phyloP scores from a whole-genome alignment of 1,284 basidiomycete genomes.

The Rhodotorula sp. region DNA sequence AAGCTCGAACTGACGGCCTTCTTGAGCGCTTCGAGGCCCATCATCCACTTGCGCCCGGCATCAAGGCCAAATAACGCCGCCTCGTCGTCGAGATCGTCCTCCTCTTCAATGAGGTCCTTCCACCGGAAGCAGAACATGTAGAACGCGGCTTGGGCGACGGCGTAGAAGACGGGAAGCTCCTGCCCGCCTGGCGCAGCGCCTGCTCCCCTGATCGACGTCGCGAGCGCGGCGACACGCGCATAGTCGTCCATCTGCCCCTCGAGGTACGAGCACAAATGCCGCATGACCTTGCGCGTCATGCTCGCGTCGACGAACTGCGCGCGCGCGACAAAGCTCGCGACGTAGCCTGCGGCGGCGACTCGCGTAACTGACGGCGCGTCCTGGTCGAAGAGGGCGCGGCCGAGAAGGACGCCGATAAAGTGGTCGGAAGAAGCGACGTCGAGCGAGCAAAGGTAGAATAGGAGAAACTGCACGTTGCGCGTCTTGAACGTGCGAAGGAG shows the following conservation, averaged over 20 bases:
- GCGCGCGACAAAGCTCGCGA: slow-evolving; percentile 88
- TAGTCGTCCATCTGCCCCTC: slow-evolving; percentile 71
- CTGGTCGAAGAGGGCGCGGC: slow-evolving; percentile 73
- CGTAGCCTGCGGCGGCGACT: slow-evolving; percentile 86
- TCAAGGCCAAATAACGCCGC: slow-evolving; percentile 52
- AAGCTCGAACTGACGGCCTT: slow-evolving; percentile 77
- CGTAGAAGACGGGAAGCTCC: slow-evolving; percentile 74
- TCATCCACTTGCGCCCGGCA: slow-evolving; percentile 71
- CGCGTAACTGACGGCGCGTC: slow-evolving; percentile 71
- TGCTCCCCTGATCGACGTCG: slow-evolving; percentile 5
- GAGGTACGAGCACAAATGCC: slow-evolving; percentile 81
- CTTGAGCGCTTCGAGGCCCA: slow-evolving; percentile 75
- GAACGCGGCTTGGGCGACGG: slow-evolving; percentile 88
- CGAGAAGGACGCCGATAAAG: slow-evolving; percentile 89
- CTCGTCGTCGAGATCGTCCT: slow-evolving; percentile 58
- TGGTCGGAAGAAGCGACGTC: slow-evolving; percentile 86
- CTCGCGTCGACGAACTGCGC: slow-evolving; percentile 81
- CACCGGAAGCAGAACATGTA: slow-evolving; percentile 98
- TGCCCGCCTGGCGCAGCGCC: not conserved
- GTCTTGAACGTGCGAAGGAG: slow-evolving; percentile 96
- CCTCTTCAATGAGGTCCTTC: slow-evolving; percentile 70
- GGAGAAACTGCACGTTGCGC: slow-evolving; percentile 92
- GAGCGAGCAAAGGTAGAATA: slow-evolving; percentile 94
- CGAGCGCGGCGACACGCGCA: slow-evolving; percentile 53
- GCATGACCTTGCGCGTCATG: slow-evolving; percentile 73